Base-by-base conservation (phyloP, 208 protist species). In the Acanthamoeba rhysodes region DNA sequence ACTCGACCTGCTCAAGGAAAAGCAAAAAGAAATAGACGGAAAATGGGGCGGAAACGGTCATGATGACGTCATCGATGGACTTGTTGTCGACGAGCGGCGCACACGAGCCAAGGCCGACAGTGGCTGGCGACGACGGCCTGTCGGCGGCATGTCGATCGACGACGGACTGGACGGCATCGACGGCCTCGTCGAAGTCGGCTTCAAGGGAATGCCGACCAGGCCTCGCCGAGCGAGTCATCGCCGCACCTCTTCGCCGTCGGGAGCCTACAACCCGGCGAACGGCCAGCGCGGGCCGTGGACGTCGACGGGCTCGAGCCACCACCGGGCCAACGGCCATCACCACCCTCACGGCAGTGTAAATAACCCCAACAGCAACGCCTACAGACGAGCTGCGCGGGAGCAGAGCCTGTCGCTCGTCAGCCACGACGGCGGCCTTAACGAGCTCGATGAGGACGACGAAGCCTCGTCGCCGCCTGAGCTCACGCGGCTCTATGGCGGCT, bases 401-500 rank as follows among this genome's bases (percentile, higher is more conserved):
- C 72, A 37, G 32, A 22, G 10, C 72, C 12, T 80, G 29, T 37
- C 72, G 29, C 29, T 37, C 29, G 72, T 24, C 29, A 14, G 18
- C 72, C 72, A 48, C 24, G 72, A 18, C 37, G 37, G 72, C 10
- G 45, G 72, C 72, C 72, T 80, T 34, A 80, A 80, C 72, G 72
- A 80, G 37, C 72, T 80, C 29, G 72, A 80, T 34, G 72, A 80
- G 72, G 37, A 80, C 72, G 72, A 80, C 37, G 29, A 80, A 14
- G 29, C n/a, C 34, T 45, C 34, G 37, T 50, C 37, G 32, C 72
- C 72, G 72, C 37, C 72, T 0, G 72, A 80, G 32, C 72, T 37
- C 18, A 45, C 32, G 32, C 72, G 72, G 34, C 72, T 80, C 72
- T 80, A 80, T 20, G 72, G 72, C 72, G 72, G 72, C 12, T 80